Base-by-base conservation (phyloP, 352 stramenopile species). In the Globisporangium takayamanum region DNA sequence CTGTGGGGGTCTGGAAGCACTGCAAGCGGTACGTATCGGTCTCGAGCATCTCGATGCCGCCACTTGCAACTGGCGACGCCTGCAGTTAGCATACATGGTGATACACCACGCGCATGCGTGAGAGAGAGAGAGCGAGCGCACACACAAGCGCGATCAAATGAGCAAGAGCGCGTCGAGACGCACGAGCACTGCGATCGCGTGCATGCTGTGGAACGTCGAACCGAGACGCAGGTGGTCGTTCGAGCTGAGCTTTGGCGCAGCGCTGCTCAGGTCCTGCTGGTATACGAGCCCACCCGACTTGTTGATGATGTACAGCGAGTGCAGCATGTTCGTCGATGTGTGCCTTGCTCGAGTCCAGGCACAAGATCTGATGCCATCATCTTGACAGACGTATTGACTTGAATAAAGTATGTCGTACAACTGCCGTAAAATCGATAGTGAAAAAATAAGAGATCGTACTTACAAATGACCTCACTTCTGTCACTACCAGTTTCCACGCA, bases 151-250 rank as follows among this genome's bases (percentile, higher is more conserved):
- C 10, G 2, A 22, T 16, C 8, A 14, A 37, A 49, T 25, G 61
- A 16, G 39, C 26, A 48, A 52, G 1, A 46, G 26, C 3, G 37
- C 11, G n/a, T 11, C 5, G 25, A 46, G 10, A 69, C 59, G 60
- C 62, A 81, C 73, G 52, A 95, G 66, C 46, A 85, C 82, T 16
- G 90, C 86, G 69, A 97, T 97, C 36, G 88, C 91, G 70, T 98
- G 88, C 75, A 97, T 94, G 59, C 84, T 94, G 71, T 97, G 92
- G 71, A 98, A 98, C 15, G 91, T 97, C 14, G 92, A 98, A n/a
- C 89, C 92, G 45, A 98, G 72, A 47, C 91, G 80, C 50, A 98
- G 70, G 66, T 94, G 92, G 62, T 98, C 92, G 66, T 98, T 98
- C 45, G 82, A 89, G 56, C 70, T 92, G 41, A 98, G 74, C 58